phyloP scores from a whole-genome alignment of 805 yeast genomes.

The Saccharomyces jurei region DNA sequence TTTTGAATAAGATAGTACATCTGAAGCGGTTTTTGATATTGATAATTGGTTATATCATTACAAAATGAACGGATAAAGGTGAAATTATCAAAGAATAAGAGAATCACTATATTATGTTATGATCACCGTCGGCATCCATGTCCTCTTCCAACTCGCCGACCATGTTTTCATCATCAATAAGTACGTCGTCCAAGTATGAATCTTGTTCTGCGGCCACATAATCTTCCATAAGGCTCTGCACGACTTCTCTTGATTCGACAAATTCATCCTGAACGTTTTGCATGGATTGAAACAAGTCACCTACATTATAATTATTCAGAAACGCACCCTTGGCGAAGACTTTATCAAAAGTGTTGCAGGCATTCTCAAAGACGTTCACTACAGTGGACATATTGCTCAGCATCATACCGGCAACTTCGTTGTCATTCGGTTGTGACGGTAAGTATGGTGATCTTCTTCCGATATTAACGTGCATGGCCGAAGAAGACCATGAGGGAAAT shows the following conservation, averaged over 20 bases:
- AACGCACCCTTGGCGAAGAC: slow-evolving; percentile 78
- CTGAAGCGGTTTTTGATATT: background rate
- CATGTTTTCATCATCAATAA: slow-evolving; percentile 32
- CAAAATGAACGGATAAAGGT: background rate
- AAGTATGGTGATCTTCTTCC: slow-evolving; percentile 63
- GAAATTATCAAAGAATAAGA: background rate
- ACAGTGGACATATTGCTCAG: slow-evolving; percentile 77
- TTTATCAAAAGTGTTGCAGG: slow-evolving; percentile 70
- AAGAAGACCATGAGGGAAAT: slow-evolving; percentile 82
- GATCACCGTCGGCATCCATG: slow-evolving; percentile 26
- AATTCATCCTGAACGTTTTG: slow-evolving; percentile 51
- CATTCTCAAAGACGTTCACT: slow-evolving; percentile 53
- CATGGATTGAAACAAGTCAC: slow-evolving; percentile 28
- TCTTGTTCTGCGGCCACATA: slow-evolving; percentile 65
- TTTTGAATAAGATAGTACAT: background rate
- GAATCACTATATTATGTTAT: slow-evolving; percentile 12
- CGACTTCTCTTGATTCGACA: slow-evolving; percentile 66
- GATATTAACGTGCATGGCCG: slow-evolving; percentile 68
- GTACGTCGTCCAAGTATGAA: slow-evolving; percentile 32
- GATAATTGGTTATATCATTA: background rate
- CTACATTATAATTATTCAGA: slow-evolving; percentile 59
- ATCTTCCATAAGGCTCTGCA: slow-evolving; percentile 67
- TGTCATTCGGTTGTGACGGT: slow-evolving; percentile 7
- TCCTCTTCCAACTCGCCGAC: slow-evolving; percentile 18
- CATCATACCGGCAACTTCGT: slow-evolving; percentile 65